A percentile compares a stretch with the other conserved stretches of the same genome.
phyloP scores from a whole-genome alignment of 495 filamentous ascomycete species.

The Durotheca rogersii region DNA sequence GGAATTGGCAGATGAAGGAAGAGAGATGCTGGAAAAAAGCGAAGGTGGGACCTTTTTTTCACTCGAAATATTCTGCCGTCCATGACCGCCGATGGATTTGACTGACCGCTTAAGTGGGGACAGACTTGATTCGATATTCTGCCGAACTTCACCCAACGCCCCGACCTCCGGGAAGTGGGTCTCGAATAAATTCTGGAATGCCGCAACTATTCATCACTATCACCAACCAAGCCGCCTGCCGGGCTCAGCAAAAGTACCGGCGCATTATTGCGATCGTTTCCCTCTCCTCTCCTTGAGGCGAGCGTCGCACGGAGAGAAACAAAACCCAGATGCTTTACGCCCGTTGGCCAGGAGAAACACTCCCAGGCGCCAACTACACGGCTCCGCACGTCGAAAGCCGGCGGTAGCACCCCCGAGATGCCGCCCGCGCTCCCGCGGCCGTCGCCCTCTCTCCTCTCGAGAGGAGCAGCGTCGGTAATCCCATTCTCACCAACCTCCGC shows the following conservation, averaged over 20 bases:
- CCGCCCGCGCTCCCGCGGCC: constrained; percentile 28
- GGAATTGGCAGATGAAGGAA: no score
- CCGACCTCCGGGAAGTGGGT: constrained; percentile 13
- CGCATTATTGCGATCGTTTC: no score
- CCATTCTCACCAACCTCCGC: no score
- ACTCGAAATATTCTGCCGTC: constrained; percentile 26
- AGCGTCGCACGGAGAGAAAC: no score
- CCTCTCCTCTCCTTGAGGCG: no score
- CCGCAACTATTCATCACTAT: no score
- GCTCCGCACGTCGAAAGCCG: no score
- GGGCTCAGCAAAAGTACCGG: no score
- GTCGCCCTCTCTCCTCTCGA: constrained; percentile 15
- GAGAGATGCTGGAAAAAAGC: constrained; percentile 6
- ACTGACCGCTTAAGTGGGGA: not conserved
- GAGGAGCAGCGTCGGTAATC: constrained; percentile 9
- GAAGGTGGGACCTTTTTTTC: constrained; percentile 8
- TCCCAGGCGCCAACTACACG: constrained; percentile 10
- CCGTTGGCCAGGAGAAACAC: no score
- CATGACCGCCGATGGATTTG: not conserved
- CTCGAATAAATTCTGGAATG: constrained; percentile 19
- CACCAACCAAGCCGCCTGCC: no score
- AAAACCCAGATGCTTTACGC: no score
- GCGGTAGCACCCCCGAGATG: constrained; percentile 25
- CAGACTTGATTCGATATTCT: not conserved
- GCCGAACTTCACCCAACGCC: constrained; percentile 1